Base-by-base conservation (phyloP, 805 yeast species). In the Ogataea salicorniae region DNA sequence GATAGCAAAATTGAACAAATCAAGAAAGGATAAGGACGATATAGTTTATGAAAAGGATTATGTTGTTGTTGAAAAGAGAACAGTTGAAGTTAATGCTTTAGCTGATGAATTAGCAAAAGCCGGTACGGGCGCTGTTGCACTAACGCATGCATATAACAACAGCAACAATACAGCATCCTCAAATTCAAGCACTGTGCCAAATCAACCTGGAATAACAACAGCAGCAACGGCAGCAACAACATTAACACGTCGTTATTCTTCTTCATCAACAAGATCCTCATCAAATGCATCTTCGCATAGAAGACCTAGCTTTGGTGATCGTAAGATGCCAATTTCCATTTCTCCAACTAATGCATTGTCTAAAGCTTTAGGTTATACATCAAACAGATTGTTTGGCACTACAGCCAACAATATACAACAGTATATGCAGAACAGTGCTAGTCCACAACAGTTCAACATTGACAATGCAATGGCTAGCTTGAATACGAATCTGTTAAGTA, bases 71-170 rank as follows among this genome's bases (percentile, higher is more conserved):
- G 98, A 92, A 64, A 94, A 92, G 64, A 78, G 95, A 43, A 88
- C 94, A 0, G 97, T 92, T 4, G 98, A 94, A 62, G 95, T 92
- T 8, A 92, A 92, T 69, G 92, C 96, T 2, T 73, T 94, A 48
- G 99, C 99, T 3, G 98, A 92, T 65, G 97, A 91, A 63, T 70
- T 92, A 44, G 83, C 83, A 3, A 83, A 82, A 34, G 63, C 62
- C 0, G 63, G 68, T 1, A 42, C 75, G 6, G 73, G 75, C 33
- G 82, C 78, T 1, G 73, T 71, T 50, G 69, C 71, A 11, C 48
- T n/a, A 47, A 40, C 33, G 38, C 29, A 22, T 23, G 29, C 20
- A 39, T 17, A 14, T 4, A 34, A 6, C 39, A n/a, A 41, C 39
- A 1, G 14, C 26, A 11, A 13, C 52, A 34, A 29, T 34, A 7